Evolutionary conservation across 805 yeast genomes (phyloP), one percentile per base, ranked within the genome.

Genomic region (Tetrapisispora arboricola): DNA sequence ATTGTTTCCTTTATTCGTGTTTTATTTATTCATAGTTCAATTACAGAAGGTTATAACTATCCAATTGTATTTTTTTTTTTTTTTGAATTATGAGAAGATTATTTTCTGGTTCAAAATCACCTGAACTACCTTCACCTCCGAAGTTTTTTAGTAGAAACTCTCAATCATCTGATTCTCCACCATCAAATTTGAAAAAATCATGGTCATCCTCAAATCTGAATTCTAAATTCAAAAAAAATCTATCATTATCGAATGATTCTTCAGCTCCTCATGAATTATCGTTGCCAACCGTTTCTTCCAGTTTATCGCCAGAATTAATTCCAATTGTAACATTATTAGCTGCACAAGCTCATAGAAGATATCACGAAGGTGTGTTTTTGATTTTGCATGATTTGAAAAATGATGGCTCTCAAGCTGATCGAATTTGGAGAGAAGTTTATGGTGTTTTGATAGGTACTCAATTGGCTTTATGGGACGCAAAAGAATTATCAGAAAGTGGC

Each of bases 391-490:
- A 83, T 50, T 65, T 84, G 50, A 78, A 79, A 54, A 75, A 84
- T 20, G 95, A 90, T 49, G 98, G 98, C 8, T 73, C 79, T 42
- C 88, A 95, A 0, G 78, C 81, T 0, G 84, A 80, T 38, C 70
- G 96, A 35, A 72, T 73, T 52, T 92, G 98, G 98, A 71, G 73
- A 41, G 96, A 92, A 63, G 95, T 88, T 19, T 92, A 84, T 59
- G 97, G 95, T 33, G 85, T 84, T 13, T 67, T 92, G 32, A 77
- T 85, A 4, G 98, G 98, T 17, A 84, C 85, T 44, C 95, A 90
- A 53, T 66, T 92, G 45, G 94, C 96, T 0, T 75, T 85, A 46
- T 92, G 97, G 96, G 87, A 87, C 57, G 85, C 86, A 3, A 77
- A 76, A 31, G 71, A 71, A 43, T 57, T 84, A 43, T 76, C 80